These are phyloP conservation scores for Plenodomus biglobosus DNA, from an alignment of 2,329 filamentous ascomycete species.

Conservation along the genomic window DNA sequence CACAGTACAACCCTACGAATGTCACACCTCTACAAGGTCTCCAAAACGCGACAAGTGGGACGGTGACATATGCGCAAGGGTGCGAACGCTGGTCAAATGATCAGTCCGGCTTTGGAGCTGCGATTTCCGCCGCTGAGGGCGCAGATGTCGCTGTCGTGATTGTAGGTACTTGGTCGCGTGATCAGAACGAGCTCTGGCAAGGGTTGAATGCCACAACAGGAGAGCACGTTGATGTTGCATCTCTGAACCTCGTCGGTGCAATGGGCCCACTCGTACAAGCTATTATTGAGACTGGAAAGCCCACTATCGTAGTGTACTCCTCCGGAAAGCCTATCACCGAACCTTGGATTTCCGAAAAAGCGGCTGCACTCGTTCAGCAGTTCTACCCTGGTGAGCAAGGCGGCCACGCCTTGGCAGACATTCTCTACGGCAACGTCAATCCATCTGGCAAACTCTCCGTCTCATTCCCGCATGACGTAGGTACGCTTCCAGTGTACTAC, in stretches of 20 bases:
- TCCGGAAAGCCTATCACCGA: constrained; percentile 74
- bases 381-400: constrained; percentile 74
- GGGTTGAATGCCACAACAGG: constrained; percentile 74
- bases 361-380: constrained; percentile 69
- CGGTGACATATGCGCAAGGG: constrained; percentile 67
- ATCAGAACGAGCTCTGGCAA: constrained; percentile 70
- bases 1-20: constrained; percentile 59
- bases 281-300: constrained; percentile 67
- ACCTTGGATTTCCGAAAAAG: constrained; percentile 67
- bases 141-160: constrained; percentile 73
- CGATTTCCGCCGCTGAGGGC: constrained; percentile 63
- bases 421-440: constrained; percentile 63
- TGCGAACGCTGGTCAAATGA: constrained; percentile 73
- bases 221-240: constrained; percentile 68
- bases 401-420: constrained; percentile 65
- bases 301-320: constrained; percentile 67
- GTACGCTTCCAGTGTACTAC: constrained; percentile 69
- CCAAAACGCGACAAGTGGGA: constrained; percentile 58
- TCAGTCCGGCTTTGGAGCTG: constrained; percentile 66
- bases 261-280: constrained; percentile 67
- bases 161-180: constrained; percentile 74
- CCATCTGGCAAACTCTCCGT: constrained; percentile 68
- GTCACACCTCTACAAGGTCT: constrained; percentile 72
- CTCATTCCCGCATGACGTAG: constrained; percentile 67
- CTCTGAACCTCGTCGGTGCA: constrained; percentile 68